Percentiles rank a stretch among this genome's conserved stretches.
These are phyloP conservation scores for Phytophthora idaei DNA, from an alignment of 352 stramenopile genomes.

Conservation along the genomic window DNA sequence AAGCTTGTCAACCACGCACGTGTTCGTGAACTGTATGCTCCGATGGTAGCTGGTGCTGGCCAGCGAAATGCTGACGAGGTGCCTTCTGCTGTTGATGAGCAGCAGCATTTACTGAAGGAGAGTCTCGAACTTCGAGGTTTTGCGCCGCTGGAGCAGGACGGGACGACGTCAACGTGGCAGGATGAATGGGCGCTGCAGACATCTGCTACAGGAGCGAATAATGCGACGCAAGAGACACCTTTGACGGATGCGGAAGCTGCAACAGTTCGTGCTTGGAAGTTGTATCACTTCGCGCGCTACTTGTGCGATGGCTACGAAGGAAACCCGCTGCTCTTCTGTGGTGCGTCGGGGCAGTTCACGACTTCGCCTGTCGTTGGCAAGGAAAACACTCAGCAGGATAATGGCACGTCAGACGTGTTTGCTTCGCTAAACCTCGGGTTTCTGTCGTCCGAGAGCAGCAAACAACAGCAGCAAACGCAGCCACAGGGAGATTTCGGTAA, in stretches of 20 bases:
- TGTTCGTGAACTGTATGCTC: conserved; percentile 46
- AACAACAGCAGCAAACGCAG: conserved; percentile 22
- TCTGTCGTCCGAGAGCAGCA: conserved; percentile 25
- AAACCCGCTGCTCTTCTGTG: conserved; percentile 58
- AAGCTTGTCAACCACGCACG: conserved; percentile 63
- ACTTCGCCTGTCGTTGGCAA: conserved; percentile 28
- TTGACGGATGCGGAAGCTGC: conserved; percentile 52
- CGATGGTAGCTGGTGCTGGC: conserved; percentile 25
- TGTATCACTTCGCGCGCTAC: conserved; percentile 62
- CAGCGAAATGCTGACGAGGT: conserved; percentile 21
- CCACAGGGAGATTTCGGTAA: conserved; percentile 14
- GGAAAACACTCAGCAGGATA: conserved; percentile 19
- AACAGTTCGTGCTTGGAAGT: conserved; percentile 66
- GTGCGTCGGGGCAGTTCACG: conserved; percentile 33
- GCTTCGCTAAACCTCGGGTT: conserved; percentile 41
- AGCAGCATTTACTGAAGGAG: conserved; percentile 71
- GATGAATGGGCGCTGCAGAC: conserved; percentile 40
- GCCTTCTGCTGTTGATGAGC: conserved; percentile 33
- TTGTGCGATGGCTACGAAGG: conserved; percentile 66
- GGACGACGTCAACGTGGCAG: conserved; percentile 10
- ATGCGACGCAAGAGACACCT: conserved; percentile 19
- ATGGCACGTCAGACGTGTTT: conserved; percentile 18
- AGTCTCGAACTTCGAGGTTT: conserved; percentile 78
- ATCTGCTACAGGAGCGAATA: conserved; percentile 15
- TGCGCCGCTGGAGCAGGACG: conserved; percentile 45